These are phyloP conservation scores for Globisporangium megalacanthum DNA, from an alignment of 352 stramenopile species.

Conservation along the genomic window DNA sequence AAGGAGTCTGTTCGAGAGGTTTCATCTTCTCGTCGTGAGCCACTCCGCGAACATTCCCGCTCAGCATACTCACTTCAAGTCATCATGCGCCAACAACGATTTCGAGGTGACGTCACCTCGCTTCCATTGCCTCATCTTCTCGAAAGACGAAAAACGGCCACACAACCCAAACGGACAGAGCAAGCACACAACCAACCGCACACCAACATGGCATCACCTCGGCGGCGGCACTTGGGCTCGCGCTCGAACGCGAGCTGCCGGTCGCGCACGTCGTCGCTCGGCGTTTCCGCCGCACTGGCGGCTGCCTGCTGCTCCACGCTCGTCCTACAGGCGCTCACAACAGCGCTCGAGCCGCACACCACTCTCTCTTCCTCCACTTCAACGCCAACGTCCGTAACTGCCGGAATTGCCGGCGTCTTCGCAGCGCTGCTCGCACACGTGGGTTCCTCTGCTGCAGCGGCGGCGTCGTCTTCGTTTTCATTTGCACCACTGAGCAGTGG, in stretches of 20 bases:
- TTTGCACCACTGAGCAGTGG: constrained; percentile 18
- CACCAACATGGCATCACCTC: not conserved
- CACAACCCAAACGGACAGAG: not conserved
- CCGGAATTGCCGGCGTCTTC: not conserved
- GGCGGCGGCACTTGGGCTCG: constrained; percentile 1
- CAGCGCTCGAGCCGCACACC: not conserved
- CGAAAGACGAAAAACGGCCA: not conserved
- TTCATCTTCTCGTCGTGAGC: not conserved
- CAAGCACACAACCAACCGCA: not conserved
- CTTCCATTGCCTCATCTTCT: not conserved
- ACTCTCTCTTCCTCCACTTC: too few relatives aligned
- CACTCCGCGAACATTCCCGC: not conserved
- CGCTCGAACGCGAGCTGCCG: not conserved
- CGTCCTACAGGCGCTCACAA: constrained; percentile 14
- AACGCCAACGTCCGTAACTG: not conserved
- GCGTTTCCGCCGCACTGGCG: constrained; percentile 9
- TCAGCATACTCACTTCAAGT: not conserved
- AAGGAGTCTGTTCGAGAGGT: too few relatives aligned
- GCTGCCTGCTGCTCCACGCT: constrained; percentile 16
- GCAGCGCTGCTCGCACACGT: constrained; percentile 6
- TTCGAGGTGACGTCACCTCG: not conserved
- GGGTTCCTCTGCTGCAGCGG: constrained; percentile 7
- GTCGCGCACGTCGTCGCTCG: not conserved
- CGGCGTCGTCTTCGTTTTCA: constrained; percentile 3
- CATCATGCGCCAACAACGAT: too few relatives aligned